A percentile compares a stretch with the other conserved stretches of the same genome.
phyloP scores from a whole-genome alignment of 2,329 filamentous ascomycete species.

The Trematosphaeria pertusa region DNA sequence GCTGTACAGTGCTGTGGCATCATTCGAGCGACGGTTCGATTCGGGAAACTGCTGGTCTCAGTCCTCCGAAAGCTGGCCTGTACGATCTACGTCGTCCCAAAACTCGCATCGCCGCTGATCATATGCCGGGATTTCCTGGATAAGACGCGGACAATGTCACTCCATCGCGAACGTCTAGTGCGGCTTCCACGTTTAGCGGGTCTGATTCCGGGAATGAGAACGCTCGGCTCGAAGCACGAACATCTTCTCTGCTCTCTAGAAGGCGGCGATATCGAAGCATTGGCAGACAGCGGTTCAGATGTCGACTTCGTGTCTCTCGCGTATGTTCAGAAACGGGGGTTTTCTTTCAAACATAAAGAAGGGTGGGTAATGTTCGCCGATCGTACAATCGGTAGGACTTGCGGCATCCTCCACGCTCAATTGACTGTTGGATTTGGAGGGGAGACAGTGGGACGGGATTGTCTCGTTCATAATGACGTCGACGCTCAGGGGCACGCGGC shows the following conservation, averaged over 20 bases:
- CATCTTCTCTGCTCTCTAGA: constrained; percentile 7
- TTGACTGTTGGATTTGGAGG: background rate
- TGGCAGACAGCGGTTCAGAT: constrained; percentile 8
- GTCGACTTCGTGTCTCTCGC: constrained; percentile 6
- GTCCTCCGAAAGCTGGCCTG: background rate
- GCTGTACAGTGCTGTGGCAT: background rate
- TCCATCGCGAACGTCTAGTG: constrained; percentile 1
- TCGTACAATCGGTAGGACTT: background rate
- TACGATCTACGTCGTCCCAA: constrained; percentile 7
- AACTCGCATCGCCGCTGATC: constrained; percentile 3
- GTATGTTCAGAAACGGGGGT: background rate
- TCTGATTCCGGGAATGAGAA: background rate
- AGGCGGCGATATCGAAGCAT: constrained; percentile 3
- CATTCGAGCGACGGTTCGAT: background rate
- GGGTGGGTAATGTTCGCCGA: background rate
- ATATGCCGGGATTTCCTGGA: constrained; percentile 7
- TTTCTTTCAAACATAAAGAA: background rate
- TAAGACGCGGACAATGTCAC: constrained; percentile 3
- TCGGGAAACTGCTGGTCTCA: background rate
- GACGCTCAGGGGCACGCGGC: no score
- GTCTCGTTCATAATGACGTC: background rate
- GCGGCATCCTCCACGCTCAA: background rate
- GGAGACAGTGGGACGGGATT: background rate
- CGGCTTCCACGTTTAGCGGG: background rate
- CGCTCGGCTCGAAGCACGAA: background rate